Conservation (phyloP, 2,329 filamentous ascomycete genomes). For the Cladosporium sp. region DNA sequence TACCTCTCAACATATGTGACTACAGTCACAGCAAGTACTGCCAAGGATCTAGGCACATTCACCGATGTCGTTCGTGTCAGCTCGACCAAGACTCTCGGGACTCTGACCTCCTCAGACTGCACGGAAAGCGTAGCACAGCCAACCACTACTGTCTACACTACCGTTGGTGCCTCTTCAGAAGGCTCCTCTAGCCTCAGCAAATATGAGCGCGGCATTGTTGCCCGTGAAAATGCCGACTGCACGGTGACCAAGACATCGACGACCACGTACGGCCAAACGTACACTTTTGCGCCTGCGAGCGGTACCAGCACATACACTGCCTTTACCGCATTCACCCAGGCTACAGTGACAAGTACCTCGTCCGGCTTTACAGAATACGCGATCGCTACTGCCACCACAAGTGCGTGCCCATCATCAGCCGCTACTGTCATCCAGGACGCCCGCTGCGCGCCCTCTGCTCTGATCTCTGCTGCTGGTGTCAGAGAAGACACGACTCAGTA, state of each 20-base stretch:
- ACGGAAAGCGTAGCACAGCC: conserved; percentile 22
- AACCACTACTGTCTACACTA: conserved; percentile 30
- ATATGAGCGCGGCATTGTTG: conserved; percentile 23
- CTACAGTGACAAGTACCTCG: conserved; percentile 34
- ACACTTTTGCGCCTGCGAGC: conserved; percentile 29
- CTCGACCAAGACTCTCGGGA: conserved; percentile 32
- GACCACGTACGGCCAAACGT: conserved; percentile 33
- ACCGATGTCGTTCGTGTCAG: conserved; percentile 30
- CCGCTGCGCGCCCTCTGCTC: conserved; percentile 34
- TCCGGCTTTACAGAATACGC: conserved; percentile 33
- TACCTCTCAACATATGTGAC: conserved; percentile 31
- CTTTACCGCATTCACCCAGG: conserved; percentile 33
- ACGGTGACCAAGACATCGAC: conserved; percentile 32
- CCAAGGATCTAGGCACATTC: conserved; percentile 31
- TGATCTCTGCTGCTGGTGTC: conserved; percentile 28
- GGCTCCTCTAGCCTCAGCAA: conserved; percentile 18
- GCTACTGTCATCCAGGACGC: conserved; percentile 32
- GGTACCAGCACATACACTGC: conserved; percentile 32
- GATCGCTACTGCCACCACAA: conserved; percentile 31
- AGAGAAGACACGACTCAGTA: conserved; percentile 22
- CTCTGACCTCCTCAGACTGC: conserved; percentile 32
- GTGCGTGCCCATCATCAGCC: conserved; percentile 23
- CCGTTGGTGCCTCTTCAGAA: neutral
- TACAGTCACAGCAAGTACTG: conserved; percentile 28
- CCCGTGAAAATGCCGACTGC: conserved; percentile 27